Conservation (phyloP, 257 asterid species). For the Primulina huaijiensis region DNA sequence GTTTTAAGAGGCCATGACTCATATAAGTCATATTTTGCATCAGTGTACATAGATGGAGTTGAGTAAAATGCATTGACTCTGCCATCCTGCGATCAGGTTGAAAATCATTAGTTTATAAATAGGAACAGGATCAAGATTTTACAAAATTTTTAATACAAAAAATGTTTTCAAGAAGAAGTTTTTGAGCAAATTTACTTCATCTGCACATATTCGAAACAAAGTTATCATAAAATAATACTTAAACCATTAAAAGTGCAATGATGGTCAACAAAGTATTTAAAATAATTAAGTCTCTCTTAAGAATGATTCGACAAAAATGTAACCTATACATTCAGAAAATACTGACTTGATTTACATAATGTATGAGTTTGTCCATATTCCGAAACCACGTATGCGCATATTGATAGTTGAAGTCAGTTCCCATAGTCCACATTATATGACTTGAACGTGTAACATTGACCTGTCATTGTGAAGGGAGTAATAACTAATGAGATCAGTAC, state of each 20-base stretch:
- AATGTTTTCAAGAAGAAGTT: not conserved
- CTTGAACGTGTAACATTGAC: slow-evolving; percentile 49
- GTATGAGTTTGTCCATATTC: slow-evolving; percentile 57
- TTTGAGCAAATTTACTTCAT: not conserved
- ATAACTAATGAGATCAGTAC: not conserved
- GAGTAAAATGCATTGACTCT: slow-evolving; percentile 52
- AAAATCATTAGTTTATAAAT: not conserved
- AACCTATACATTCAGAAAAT: not conserved
- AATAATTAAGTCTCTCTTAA: not conserved
- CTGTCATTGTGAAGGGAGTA: slow-evolving; percentile 22
- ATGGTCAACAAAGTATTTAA: not conserved
- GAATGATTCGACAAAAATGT: not conserved
- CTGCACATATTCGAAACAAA: not conserved
- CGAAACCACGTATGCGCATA: slow-evolving; percentile 52
- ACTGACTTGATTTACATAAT: slow-evolving; percentile 48
- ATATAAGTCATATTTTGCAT: slow-evolving; percentile 41
- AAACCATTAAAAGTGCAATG: not conserved
- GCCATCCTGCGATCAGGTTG: slow-evolving; percentile 40
- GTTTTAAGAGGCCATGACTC: slow-evolving; percentile 45
- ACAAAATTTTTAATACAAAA: too few species aligned
- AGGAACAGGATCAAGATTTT: not conserved
- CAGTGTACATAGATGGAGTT: slow-evolving; percentile 48
- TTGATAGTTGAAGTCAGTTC: slow-evolving; percentile 49
- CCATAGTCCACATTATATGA: slow-evolving; percentile 57
- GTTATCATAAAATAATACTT: not conserved